Conservation (phyloP, 768 basidiomycete species). For the Amanita subjunquillea region DNA sequence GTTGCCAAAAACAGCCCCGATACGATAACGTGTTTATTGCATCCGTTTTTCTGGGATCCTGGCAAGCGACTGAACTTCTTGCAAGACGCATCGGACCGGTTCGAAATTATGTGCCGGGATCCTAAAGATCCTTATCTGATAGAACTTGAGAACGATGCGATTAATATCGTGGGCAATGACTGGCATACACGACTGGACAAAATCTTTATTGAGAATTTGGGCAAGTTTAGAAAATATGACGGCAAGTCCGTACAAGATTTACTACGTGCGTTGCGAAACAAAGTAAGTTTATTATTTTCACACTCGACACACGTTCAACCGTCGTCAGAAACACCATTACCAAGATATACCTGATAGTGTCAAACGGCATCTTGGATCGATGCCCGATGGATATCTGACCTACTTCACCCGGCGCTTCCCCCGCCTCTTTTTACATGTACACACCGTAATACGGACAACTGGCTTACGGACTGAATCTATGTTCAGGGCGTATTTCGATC, state of each 20-base stretch:
- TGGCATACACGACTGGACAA: slow-evolving; percentile 86
- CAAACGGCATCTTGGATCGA: slow-evolving; percentile 77
- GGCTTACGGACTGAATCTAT: slow-evolving; percentile 75
- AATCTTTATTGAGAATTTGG: slow-evolving; percentile 85
- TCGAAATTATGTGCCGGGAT: slow-evolving; percentile 95
- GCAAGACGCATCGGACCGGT: slow-evolving; percentile 96
- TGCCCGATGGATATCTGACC: slow-evolving; percentile 85
- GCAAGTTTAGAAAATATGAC: slow-evolving; percentile 97
- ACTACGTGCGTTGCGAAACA: slow-evolving; percentile 87
- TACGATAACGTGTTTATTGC: slow-evolving; percentile 76
- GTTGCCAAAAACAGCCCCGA: slow-evolving; percentile 51
- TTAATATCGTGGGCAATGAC: slow-evolving; percentile 73
- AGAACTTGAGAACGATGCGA: slow-evolving; percentile 62
- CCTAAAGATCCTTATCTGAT: slow-evolving; percentile 73
- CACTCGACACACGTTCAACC: neutral
- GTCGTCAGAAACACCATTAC: slow-evolving; percentile 84
- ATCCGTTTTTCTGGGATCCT: slow-evolving; percentile 97
- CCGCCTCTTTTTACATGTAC: slow-evolving; percentile 83
- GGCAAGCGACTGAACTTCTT: slow-evolving; percentile 81
- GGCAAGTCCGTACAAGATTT: slow-evolving; percentile 86
- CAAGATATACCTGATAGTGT: slow-evolving; percentile 93
- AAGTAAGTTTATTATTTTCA: slow-evolving; percentile 40
- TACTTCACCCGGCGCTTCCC: slow-evolving; percentile 97
- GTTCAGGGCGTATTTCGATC: slow-evolving; percentile 85
- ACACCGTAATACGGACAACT: slow-evolving; percentile 66